A percentile compares a stretch with the other conserved stretches of the same genome.
Conservation (phyloP, 129 eudicot species). For the Artemisia argyi region DNA sequence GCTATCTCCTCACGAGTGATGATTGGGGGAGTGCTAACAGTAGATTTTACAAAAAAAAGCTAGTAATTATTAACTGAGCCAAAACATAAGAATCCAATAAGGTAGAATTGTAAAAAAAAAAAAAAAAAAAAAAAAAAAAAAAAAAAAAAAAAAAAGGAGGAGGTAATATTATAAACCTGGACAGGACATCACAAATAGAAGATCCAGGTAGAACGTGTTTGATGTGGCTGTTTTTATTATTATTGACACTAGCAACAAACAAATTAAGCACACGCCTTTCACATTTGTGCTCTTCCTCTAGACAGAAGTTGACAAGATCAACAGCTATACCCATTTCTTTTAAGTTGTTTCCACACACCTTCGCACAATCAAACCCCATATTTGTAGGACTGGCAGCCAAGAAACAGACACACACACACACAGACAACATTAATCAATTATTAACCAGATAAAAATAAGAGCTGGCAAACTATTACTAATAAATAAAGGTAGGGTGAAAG, state of each 20-base stretch:
- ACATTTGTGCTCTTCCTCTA: neutral
- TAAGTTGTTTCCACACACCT: neutral
- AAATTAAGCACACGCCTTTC: neutral
- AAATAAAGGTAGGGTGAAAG: neutral
- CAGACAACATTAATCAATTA: too few relatives aligned
- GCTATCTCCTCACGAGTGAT: slow-evolving; percentile 3
- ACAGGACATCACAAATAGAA: neutral
- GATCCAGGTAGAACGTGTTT: neutral
- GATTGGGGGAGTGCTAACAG: neutral
- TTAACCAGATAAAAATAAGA: neutral
- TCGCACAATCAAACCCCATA: neutral
- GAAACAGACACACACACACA: neutral
- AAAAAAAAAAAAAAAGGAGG: too few relatives aligned
- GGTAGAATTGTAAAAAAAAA: neutral
- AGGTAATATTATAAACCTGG: neutral
- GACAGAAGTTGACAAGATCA: neutral
- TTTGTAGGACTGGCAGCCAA: neutral
- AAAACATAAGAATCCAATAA: neutral
- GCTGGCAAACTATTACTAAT: neutral
- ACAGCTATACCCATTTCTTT: neutral
- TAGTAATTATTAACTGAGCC: neutral
- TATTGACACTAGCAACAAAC: neutral
- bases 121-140: too few relatives aligned
- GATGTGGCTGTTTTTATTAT: neutral
- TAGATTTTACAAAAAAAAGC: neutral